A percentile compares a stretch with the other conserved stretches of the same genome.
phyloP scores from a whole-genome alignment of 2,329 filamentous ascomycete species.

The Cladorrhinum sp. region DNA sequence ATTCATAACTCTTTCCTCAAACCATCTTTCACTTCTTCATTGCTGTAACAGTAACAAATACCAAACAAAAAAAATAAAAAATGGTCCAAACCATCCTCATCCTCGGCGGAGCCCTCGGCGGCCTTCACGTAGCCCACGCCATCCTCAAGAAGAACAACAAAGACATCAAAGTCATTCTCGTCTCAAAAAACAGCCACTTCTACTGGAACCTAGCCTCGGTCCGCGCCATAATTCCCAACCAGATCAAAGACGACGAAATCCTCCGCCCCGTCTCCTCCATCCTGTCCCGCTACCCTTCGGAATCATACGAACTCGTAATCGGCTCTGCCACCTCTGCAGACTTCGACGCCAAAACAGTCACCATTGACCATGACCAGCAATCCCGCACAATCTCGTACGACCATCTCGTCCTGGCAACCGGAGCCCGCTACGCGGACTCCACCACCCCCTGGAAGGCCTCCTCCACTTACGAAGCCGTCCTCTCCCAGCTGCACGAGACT shows the following conservation, averaged over 20 bases:
- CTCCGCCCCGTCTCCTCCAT: conserved; percentile 48
- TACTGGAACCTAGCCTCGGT: conserved; percentile 58
- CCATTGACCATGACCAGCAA: conserved; percentile 34
- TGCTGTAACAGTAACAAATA: too few species aligned
- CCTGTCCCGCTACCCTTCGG: conserved; percentile 48
- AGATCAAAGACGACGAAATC: conserved; percentile 48
- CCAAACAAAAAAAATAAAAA: too few species aligned
- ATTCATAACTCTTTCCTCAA: not conserved
- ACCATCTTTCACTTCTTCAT: not conserved
- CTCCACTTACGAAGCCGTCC: conserved; percentile 44
- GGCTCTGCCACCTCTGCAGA: conserved; percentile 46
- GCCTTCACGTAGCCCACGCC: conserved; percentile 51
- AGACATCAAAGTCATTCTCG: conserved; percentile 52
- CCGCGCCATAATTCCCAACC: conserved; percentile 51
- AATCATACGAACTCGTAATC: conserved; percentile 50
- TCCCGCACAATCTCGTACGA: conserved; percentile 45
- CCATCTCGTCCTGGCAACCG: conserved; percentile 57
- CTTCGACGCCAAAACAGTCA: conserved; percentile 42
- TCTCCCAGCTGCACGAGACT: conserved; percentile 40
- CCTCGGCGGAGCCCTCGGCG: conserved; percentile 52
- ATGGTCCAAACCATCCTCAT: conserved; percentile 46
- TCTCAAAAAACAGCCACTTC: conserved; percentile 57
- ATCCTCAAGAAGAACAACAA: conserved; percentile 51
- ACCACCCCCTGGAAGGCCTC: conserved; percentile 52
- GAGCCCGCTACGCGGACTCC: conserved; percentile 42